Conservation (phyloP, 1,139 yeast species). For the Scheffersomyces segobiensis region DNA sequence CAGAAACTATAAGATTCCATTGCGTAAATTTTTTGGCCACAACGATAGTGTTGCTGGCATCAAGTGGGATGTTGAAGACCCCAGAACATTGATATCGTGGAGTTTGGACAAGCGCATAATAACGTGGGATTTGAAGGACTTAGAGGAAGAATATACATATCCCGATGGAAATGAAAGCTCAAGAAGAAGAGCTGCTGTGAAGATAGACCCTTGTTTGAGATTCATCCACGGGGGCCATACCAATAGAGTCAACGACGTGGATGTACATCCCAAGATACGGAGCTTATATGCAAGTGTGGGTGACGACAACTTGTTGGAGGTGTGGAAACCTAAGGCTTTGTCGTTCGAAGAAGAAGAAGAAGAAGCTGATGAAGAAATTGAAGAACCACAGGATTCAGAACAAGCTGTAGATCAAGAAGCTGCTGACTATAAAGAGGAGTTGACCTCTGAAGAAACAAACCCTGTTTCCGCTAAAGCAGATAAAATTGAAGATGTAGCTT, state of each 20-base stretch:
- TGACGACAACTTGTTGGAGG: conserved; percentile 53
- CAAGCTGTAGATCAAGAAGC: neutral
- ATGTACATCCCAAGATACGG: conserved; percentile 47
- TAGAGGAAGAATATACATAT: conserved; percentile 46
- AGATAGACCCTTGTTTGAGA: conserved; percentile 58
- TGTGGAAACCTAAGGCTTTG: conserved; percentile 53
- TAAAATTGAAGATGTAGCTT: neutral
- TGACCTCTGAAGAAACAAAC: neutral
- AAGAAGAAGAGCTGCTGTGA: conserved; percentile 29
- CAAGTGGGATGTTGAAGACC: conserved; percentile 40
- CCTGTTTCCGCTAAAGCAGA: neutral
- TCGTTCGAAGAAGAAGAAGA: conserved; percentile 45
- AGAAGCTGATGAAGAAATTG: conserved; percentile 25
- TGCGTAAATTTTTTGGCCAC: conserved; percentile 54
- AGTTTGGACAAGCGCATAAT: conserved; percentile 52
- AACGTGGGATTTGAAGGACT: conserved; percentile 49
- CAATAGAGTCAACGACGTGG: conserved; percentile 50
- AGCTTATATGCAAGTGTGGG: conserved; percentile 49
- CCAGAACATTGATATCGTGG: conserved; percentile 43
- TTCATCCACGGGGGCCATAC: conserved; percentile 65
- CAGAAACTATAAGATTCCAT: conserved; percentile 46
- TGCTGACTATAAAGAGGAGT: neutral
- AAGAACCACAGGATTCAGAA: conserved; percentile 14
- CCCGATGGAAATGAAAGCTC: conserved; percentile 28
- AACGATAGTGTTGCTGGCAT: conserved; percentile 41